These are phyloP conservation scores for Myxozyma vanderwaltii DNA, from an alignment of 805 yeast species.

Conservation along the genomic window DNA sequence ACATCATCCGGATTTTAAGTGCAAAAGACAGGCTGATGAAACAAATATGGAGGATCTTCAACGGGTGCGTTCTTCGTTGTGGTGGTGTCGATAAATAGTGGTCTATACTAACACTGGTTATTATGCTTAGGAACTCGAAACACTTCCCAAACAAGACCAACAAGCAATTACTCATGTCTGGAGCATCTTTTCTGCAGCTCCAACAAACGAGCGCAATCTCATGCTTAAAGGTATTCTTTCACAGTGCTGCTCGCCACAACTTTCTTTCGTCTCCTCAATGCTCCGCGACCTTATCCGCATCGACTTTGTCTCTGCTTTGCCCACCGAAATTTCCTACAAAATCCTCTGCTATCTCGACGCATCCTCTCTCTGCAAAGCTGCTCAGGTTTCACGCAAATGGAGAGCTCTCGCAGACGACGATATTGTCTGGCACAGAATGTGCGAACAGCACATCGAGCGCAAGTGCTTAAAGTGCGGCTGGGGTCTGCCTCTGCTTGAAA, in stretches of 20 bases:
- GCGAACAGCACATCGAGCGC: constrained; percentile 96
- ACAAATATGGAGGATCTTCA: constrained; percentile 66
- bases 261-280: constrained; percentile 81
- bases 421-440: constrained; percentile 96
- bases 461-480: constrained; percentile 98
- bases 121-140: constrained; percentile 46
- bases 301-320: constrained; percentile 83
- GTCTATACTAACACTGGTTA: constrained; percentile 35
- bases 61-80: constrained; percentile 34
- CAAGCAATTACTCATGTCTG: constrained; percentile 80
- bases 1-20: constrained; percentile 85
- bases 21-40: constrained; percentile 69
- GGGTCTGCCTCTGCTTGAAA: constrained; percentile 95
- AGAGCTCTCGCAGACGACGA: constrained; percentile 90
- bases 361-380: constrained; percentile 88
- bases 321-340: constrained; percentile 81
- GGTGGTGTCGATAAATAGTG: constrained; percentile 25
- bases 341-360: constrained; percentile 89
- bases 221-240: constrained; percentile 80
- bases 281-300: constrained; percentile 78
- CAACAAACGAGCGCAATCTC: constrained; percentile 65
- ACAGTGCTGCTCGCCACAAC: constrained; percentile 94
- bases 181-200: constrained; percentile 79
- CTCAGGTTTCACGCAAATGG: constrained; percentile 90
- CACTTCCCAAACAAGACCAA: constrained; percentile 62